Percentiles rank a stretch among this genome's conserved stretches.
Evolutionary conservation across 768 basidiomycete species (phyloP).

Genomic region (Russula griseocarnosa): DNA sequence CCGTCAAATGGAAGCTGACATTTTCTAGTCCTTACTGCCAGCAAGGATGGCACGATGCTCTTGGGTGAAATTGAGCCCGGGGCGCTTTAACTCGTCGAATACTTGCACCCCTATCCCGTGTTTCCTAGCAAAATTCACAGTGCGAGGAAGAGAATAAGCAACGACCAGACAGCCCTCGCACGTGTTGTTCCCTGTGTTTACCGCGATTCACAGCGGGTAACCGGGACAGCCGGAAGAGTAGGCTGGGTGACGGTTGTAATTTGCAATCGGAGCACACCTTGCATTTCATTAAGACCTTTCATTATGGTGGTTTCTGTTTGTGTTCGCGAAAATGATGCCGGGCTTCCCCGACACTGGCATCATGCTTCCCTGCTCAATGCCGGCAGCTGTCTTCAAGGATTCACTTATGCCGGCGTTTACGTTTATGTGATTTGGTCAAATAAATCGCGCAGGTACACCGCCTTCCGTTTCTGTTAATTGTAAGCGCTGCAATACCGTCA

Average conservation of each 20-base stretch:
- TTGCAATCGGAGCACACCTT: conserved; percentile 28
- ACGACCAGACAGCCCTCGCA: conserved; percentile 22
- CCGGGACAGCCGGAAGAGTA: conserved; percentile 5
- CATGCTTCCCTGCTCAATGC: background rate
- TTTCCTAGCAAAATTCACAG: conserved; percentile 6
- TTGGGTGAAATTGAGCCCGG: conserved; percentile 84
- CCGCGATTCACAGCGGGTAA: conserved; percentile 8
- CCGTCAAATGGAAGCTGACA: conserved; percentile 8
- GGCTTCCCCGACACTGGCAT: background rate
- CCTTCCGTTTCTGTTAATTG: background rate
- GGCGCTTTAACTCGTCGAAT: conserved; percentile 11
- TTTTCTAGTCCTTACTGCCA: conserved; percentile 74
- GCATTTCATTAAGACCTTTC: too few relatives aligned
- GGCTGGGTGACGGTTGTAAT: conserved; percentile 29
- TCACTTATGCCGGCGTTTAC: background rate
- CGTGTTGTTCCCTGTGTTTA: conserved; percentile 20
- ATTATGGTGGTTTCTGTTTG: background rate
- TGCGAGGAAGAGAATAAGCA: conserved; percentile 28
- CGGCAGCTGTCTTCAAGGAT: background rate
- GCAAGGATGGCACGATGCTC: conserved; percentile 91
- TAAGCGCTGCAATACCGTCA: background rate
- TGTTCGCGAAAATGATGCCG: background rate
- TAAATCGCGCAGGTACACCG: background rate
- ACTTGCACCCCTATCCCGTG: conserved; percentile 1
- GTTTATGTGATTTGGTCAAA: background rate